Base-by-base conservation (phyloP, 306 rosid genomes). In the Cicer pinnatifidum region DNA sequence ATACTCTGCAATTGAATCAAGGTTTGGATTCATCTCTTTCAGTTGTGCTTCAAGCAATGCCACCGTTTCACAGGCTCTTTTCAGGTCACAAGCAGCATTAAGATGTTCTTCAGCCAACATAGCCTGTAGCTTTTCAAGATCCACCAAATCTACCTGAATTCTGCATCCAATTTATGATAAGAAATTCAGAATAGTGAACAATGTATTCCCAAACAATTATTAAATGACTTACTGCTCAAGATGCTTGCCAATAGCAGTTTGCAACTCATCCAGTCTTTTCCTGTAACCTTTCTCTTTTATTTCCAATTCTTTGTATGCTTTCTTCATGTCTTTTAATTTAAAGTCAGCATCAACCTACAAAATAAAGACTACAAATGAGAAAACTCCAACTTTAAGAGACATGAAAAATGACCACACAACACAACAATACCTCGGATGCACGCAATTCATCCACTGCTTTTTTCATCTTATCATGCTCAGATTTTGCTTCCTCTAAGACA, bases 1-100 rank as follows among this genome's bases (percentile, higher is more conserved):
- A 10, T 89, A 94, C 98, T 94, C 98, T 38, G 98, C 83, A 33
- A 94, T 91, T 35, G 97, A 91, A 84, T 94, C 98, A 70, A 94
- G 98, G 85, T 91, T 94, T 37, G 98, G 97, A 85, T 82, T 94
- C 97, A 94, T 89, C 82, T 91, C 97, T 83, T 94, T 94, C 82
- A 94, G 65, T 47, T 91, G 95, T 66, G 95, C 91, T 85, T 94
- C 98, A 67, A 91, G 75, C 73, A 91, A 69, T 1, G 88, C 73
- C 5, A 89, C 95, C 89, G 84, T 86, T 86, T 89, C 96, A 73
- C 88, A 88, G 73, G 88, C 90, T 78, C 78, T 84, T 85, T 88
- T 91, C 66, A 94, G 86, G 81, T 83, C 94, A 82, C 89, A 82
- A 73, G 77, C 76, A 53, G 82, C 84, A 51, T 73, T 87, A 7